phyloP scores from a whole-genome alignment of 2,329 filamentous ascomycete genomes.

The Penicillium capsulatum region DNA sequence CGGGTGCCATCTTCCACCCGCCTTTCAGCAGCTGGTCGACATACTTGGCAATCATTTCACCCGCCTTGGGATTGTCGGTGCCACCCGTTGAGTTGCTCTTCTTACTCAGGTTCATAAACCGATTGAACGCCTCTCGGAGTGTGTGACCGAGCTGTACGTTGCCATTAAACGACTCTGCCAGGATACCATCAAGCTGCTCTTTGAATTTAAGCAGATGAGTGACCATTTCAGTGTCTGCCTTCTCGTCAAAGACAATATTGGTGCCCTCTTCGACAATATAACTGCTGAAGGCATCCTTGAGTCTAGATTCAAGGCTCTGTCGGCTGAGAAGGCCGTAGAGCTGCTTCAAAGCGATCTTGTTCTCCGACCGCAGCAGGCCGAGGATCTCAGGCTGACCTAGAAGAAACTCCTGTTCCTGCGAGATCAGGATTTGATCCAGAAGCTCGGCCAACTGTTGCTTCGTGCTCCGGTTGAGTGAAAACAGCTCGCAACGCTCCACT shows the following conservation, averaged over 20 bases:
- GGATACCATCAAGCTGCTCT: slow-evolving; percentile 69
- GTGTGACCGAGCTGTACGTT: slow-evolving; percentile 73
- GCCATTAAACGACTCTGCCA: slow-evolving; percentile 69
- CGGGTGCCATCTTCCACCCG: slow-evolving; percentile 64
- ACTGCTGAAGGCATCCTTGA: slow-evolving; percentile 69
- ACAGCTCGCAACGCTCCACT: slow-evolving; percentile 70
- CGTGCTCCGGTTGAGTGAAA: slow-evolving; percentile 77
- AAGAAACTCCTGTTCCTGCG: slow-evolving; percentile 61
- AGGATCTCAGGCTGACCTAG: slow-evolving; percentile 64
- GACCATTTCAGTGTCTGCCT: slow-evolving; percentile 80
- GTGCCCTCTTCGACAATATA: slow-evolving; percentile 76
- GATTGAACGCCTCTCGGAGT: slow-evolving; percentile 78
- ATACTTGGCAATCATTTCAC: slow-evolving; percentile 98
- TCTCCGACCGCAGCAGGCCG: slow-evolving; percentile 67
- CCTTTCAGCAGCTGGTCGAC: slow-evolving; percentile 84
- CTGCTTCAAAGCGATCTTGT: slow-evolving; percentile 65
- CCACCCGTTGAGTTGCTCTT: slow-evolving; percentile 67
- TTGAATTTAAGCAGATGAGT: slow-evolving; percentile 76
- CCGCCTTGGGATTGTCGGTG: slow-evolving; percentile 85
- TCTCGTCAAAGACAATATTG: slow-evolving; percentile 73
- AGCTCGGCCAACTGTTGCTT: slow-evolving; percentile 69
- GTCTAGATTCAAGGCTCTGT: slow-evolving; percentile 62
- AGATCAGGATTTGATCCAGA: slow-evolving; percentile 69
- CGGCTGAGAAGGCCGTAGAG: slow-evolving; percentile 75
- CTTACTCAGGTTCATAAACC: slow-evolving; percentile 85